Evolutionary conservation across 2,329 filamentous ascomycete species (phyloP).

Genomic region (Hyphodiscus sp.): DNA sequence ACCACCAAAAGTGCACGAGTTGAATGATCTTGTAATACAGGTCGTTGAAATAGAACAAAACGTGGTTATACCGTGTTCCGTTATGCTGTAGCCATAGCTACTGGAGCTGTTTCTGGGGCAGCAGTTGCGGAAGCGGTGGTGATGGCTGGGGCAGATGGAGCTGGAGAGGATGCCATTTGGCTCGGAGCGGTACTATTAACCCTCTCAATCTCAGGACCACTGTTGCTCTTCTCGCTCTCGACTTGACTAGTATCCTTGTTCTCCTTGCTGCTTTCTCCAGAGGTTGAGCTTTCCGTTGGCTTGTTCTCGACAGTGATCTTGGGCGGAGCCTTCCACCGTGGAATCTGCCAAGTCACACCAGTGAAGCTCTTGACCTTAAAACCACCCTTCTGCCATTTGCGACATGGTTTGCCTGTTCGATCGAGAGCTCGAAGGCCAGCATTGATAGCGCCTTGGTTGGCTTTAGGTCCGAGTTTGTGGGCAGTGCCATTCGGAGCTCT

Average conservation of each 20-base stretch:
- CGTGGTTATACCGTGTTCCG: background rate
- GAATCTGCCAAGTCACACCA: slow-evolving; percentile 73
- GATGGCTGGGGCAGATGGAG: slow-evolving; percentile 30
- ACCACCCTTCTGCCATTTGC: slow-evolving; percentile 79
- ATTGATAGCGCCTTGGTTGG: slow-evolving; percentile 96
- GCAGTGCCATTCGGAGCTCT: slow-evolving; percentile 34
- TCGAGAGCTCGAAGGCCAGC: slow-evolving; percentile 91
- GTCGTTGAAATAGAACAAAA: background rate
- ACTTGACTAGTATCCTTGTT: slow-evolving; percentile 54
- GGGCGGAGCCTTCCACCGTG: slow-evolving; percentile 74
- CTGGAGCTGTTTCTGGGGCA: slow-evolving; percentile 10
- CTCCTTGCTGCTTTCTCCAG: slow-evolving; percentile 53
- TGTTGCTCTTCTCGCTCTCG: slow-evolving; percentile 52
- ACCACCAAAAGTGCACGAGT: background rate
- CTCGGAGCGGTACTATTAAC: slow-evolving; percentile 37
- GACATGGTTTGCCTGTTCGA: slow-evolving; percentile 83
- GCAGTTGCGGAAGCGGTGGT: slow-evolving; percentile 18
- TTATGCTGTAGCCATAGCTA: slow-evolving; percentile 11
- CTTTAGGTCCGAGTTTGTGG: slow-evolving; percentile 91
- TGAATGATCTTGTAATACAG: background rate
- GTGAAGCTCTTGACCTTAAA: slow-evolving; percentile 91
- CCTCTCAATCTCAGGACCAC: slow-evolving; percentile 53
- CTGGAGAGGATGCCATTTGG: slow-evolving; percentile 41
- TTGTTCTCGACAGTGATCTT: slow-evolving; percentile 42
- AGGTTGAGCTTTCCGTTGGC: slow-evolving; percentile 37